phyloP scores from a whole-genome alignment of 176 grass and related monocot genomes.

The Metroxylon sagu region DNA sequence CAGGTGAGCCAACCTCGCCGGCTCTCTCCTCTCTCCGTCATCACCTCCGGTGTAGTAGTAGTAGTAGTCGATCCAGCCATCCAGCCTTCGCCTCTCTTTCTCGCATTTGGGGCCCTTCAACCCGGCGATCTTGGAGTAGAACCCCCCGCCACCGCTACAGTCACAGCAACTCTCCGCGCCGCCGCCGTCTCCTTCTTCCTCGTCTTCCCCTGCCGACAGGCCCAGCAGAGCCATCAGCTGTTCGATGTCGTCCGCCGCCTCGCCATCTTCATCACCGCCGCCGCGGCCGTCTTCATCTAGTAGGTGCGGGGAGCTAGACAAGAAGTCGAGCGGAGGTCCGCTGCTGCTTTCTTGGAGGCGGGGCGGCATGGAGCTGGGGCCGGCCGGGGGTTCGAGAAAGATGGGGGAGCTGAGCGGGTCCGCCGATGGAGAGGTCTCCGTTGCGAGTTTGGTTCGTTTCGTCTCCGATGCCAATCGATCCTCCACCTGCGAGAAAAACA shows the following conservation, averaged over 20 bases:
- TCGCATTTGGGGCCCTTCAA: conserved; percentile 46
- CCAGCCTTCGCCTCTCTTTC: conserved; percentile 40
- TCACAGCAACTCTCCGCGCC: conserved; percentile 20
- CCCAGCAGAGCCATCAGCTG: conserved; percentile 42
- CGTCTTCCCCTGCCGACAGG: conserved; percentile 9
- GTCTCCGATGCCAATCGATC: conserved; percentile 31
- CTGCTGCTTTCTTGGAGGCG: conserved; percentile 19
- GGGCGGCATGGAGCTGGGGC: not conserved
- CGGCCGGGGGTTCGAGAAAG: conserved; percentile 24
- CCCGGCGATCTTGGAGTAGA: conserved; percentile 45
- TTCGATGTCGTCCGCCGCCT: conserved; percentile 27
- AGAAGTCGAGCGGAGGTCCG: conserved; percentile 38
- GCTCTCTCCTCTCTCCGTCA: conserved; percentile 32
- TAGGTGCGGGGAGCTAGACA: conserved; percentile 25
- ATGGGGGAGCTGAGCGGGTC: conserved; percentile 29
- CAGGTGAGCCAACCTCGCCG: conserved; percentile 56
- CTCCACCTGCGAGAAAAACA: conserved; percentile 31
- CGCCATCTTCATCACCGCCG: not conserved
- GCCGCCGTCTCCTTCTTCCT: not conserved
- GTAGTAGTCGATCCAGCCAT: conserved; percentile 45
- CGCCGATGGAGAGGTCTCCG: conserved; percentile 1
- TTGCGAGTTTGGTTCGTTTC: not conserved
- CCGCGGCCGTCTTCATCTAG: not conserved
- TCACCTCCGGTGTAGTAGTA: conserved; percentile 9
- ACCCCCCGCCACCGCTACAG: conserved; percentile 43